Evolutionary conservation across 441 rosid species (phyloP), one percentile per base, ranked within the genome.

Genomic region (Sinapis alba): DNA sequence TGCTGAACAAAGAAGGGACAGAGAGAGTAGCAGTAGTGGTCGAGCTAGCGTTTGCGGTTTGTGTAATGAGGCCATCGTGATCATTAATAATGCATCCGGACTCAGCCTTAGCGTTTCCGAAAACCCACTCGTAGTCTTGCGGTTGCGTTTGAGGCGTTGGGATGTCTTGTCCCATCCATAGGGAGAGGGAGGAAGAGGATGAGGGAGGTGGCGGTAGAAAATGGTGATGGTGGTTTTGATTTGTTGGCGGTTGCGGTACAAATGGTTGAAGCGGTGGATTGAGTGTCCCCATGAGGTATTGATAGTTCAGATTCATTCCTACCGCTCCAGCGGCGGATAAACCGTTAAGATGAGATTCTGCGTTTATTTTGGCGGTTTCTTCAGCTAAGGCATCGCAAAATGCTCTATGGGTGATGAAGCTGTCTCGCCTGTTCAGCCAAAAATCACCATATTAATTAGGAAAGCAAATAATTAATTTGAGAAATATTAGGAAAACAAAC

Each of bases 351-450:
- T 59, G 81, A 21, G 97, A 73, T 68, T 84, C 84, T 67, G 92
- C 96, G 73, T 83, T 92, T 68, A 94, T 81, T 63, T 95, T 89
- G 2, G 97, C 97, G 10, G 97, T 88, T 85, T 92, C 97, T 81
- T 94, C 96, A 0, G 97, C 99, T 71, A 94, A 87, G 16, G 99
- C 99, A 36, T 92, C 97, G 66, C 99, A 94, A 69, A 94, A 94
- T 6, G 99, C 99, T 78, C 99, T 85, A 28, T 94, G 99, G 5
- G 97, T 94, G 28, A 94, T 85, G 82, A 94, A 94, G 77, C 97
- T 94, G 74, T 94, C 99, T 68, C 97, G 73, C 86, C 99, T 94
- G 86, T 82, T 75, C 60, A 59, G 26, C 53, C 47, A 62, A 68
- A 65, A 50, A 57, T 54, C 27, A 73, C 21, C 72, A 73, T n/a